These are phyloP conservation scores for Cyclaneusma minus DNA, from an alignment of 2,329 filamentous ascomycete genomes.

Conservation along the genomic window DNA sequence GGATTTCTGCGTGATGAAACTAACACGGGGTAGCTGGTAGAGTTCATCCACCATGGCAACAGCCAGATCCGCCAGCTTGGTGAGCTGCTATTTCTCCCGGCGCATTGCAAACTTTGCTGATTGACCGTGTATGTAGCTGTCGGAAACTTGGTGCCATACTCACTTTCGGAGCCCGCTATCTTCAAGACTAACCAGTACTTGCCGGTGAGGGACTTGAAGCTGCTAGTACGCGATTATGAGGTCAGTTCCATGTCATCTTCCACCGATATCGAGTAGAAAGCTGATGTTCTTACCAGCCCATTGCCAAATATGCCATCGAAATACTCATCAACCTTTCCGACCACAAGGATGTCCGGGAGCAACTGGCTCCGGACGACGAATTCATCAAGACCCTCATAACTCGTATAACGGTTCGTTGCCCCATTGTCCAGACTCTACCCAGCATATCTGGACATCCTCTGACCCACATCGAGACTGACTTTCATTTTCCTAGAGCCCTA, in stretches of 20 bases:
- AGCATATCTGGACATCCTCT: conserved; percentile 3
- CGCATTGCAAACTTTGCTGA: conserved; percentile 1
- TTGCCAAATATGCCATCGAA: conserved; percentile 82
- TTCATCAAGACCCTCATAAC: conserved; percentile 63
- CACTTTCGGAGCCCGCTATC: conserved; percentile 53
- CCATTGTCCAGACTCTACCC: conserved; percentile 6
- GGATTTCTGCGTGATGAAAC: background rate
- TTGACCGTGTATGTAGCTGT: conserved; percentile 35
- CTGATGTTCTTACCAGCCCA: conserved; percentile 38
- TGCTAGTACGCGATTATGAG: conserved; percentile 69
- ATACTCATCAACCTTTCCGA: conserved; percentile 78
- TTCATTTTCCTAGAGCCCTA: conserved; percentile 35
- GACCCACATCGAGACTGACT: too few relatives aligned
- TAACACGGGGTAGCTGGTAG: conserved; percentile 50
- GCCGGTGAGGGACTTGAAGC: conserved; percentile 75
- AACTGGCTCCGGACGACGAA: conserved; percentile 59
- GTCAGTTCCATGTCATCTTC: conserved; percentile 38
- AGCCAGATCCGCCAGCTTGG: conserved; percentile 75
- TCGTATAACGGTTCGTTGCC: conserved; percentile 60
- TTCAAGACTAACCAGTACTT: conserved; percentile 72
- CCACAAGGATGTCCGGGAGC: conserved; percentile 60
- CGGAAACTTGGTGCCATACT: conserved; percentile 77
- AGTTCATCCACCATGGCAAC: conserved; percentile 85
- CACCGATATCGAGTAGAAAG: background rate
- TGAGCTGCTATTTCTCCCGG: conserved; percentile 20